These are phyloP conservation scores for Gloeostereum incarnatum DNA, from an alignment of 768 basidiomycete genomes.

Conservation along the genomic window DNA sequence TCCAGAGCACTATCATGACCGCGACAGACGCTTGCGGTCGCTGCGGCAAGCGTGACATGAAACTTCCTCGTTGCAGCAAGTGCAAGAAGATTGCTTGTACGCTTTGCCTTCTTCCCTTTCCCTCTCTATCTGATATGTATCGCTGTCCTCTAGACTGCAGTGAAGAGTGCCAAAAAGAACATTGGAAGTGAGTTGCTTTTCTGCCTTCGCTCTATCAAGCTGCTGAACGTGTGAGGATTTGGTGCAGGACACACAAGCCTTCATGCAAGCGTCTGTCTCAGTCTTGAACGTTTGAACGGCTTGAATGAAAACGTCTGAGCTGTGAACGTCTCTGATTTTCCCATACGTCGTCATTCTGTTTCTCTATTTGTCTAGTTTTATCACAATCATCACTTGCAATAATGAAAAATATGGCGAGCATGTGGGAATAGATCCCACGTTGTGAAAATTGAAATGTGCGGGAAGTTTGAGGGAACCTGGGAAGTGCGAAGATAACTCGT, in stretches of 20 bases:
- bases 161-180: slow-evolving; percentile 15
- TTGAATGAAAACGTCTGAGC: too few species aligned
- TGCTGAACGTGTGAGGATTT: neutral
- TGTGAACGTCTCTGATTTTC: too few species aligned
- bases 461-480: too few species aligned
- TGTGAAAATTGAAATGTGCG: too few species aligned
- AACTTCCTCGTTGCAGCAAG: slow-evolving; percentile 15
- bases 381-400: too few species aligned
- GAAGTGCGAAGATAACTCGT: too few species aligned
- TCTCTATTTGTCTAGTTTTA: too few species aligned
- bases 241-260: slow-evolving; percentile 3
- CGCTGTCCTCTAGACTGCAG: slow-evolving; percentile 13
- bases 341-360: too few species aligned
- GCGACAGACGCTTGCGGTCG: slow-evolving; percentile 20
- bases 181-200: slow-evolving; percentile 21
- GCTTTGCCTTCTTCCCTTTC: slow-evolving; percentile 5
- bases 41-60: slow-evolving; percentile 17
- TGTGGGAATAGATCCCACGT: too few species aligned
- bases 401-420: too few species aligned
- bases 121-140: neutral
- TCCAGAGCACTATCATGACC: slow-evolving; percentile 11
- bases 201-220: slow-evolving; percentile 10
- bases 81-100: slow-evolving; percentile 19
- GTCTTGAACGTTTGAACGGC: too few species aligned
- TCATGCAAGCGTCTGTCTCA: too few species aligned